Conservation (phyloP, 129 eudicot genomes). For the Arctium minus region DNA sequence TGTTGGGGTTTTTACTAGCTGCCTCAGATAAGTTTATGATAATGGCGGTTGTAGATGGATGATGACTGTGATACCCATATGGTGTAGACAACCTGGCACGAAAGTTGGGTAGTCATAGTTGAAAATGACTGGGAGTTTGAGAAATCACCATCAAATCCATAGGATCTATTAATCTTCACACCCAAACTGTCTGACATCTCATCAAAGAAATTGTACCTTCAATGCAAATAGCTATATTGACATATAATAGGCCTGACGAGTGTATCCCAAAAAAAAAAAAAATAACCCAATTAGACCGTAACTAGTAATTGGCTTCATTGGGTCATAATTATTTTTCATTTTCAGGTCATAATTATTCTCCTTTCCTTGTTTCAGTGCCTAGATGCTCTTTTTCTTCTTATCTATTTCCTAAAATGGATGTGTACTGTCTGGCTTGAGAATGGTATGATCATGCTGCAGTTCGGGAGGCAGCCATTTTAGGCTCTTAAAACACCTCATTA, state of each 20-base stretch:
- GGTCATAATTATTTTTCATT: neutral
- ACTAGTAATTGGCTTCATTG: neutral
- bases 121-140: neutral
- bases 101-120: neutral
- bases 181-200: neutral
- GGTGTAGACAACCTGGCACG: neutral
- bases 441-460: neutral
- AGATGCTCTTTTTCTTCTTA: neutral
- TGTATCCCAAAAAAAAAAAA: too few species aligned
- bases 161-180: neutral
- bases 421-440: neutral
- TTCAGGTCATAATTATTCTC: neutral
- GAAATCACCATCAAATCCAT: neutral
- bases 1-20: neutral
- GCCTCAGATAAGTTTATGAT: neutral
- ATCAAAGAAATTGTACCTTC: neutral
- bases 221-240: neutral
- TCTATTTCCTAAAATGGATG: neutral
- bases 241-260: neutral
- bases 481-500: neutral
- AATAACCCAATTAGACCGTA: neutral
- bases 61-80: neutral
- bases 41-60: neutral
- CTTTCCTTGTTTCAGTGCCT: neutral
- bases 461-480: neutral